These are phyloP conservation scores for Blastocystis sp. DNA, from an alignment of 352 stramenopile genomes.

Conservation along the genomic window DNA sequence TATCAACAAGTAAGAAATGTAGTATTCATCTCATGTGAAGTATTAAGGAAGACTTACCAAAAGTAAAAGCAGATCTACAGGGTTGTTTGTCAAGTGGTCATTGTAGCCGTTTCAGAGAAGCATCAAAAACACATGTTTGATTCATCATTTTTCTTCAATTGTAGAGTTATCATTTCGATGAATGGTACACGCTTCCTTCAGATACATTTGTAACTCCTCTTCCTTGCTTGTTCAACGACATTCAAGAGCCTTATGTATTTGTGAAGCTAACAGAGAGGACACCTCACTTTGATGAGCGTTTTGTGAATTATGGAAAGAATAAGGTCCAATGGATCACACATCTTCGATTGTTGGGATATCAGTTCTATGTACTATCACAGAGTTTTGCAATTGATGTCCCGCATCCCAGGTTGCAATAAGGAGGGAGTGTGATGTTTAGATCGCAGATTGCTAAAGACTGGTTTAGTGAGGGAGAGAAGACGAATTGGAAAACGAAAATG, in stretches of 20 bases:
- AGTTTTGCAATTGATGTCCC: constrained; percentile 64
- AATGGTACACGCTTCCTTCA: background rate
- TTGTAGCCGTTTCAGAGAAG: constrained; percentile 48
- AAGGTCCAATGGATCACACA: constrained; percentile 64
- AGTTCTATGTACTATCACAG: constrained; percentile 64
- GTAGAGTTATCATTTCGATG: constrained; percentile 27
- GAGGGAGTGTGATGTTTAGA: background rate
- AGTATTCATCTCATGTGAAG: background rate
- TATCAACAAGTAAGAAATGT: background rate
- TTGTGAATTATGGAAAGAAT: constrained; percentile 66
- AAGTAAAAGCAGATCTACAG: background rate
- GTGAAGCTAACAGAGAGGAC: constrained; percentile 12
- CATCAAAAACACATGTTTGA: constrained; percentile 2
- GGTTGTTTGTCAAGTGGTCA: background rate
- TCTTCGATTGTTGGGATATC: constrained; percentile 61
- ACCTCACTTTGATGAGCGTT: constrained; percentile 63
- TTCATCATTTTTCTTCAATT: background rate
- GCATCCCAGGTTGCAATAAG: constrained; percentile 41
- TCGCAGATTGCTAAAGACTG: constrained; percentile 55
- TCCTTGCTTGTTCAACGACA: constrained; percentile 35
- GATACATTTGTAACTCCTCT: background rate
- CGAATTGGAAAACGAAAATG: constrained; percentile 58
- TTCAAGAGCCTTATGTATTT: constrained; percentile 63
- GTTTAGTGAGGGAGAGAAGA: constrained; percentile 3
- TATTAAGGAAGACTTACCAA: background rate